Base-by-base conservation (phyloP, 176 grass and related monocot genomes). In the Elaeis guineensis region DNA sequence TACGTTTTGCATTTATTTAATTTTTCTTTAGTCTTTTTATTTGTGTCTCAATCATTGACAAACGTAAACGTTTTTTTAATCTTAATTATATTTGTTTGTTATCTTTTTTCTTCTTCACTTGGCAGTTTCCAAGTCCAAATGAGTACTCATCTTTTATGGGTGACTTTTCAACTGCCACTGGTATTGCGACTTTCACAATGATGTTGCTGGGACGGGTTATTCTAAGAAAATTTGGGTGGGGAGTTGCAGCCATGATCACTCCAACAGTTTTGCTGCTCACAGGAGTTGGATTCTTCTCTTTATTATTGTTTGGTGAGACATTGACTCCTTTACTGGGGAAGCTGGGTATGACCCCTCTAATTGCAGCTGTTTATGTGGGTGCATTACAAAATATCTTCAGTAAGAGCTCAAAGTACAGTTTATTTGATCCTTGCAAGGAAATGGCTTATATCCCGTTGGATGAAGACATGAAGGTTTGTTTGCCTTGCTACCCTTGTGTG, bases 401-500 rank as follows among this genome's bases (percentile, higher is more conserved):
- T 70, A 95, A 89, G 82, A 95, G 90, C 71, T 82, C 90, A 69
- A 95, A 89, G 57, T 95, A 95, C 50, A 95, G 90, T 64, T 89
- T 95, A 61, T 95, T 95, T 77, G 90, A 89, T 75, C 90, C 90
- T 0, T 95, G 79, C 75, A 95, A 95, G 71, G 90, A 95, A 80
- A 95, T 95, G 85, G 90, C 90, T 3, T 95, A 89, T 75, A 95
- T 95, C 72, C 90, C 85, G 62, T 70, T 95, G 74, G 90, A 95
- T 59, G 82, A 82, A 59, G 90, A 95, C 65, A 86, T 95, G 90
- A 95, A 89, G 90, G 90, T 95, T 59, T 44, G 73, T 61, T 55
- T 62, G 3, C 48, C 16, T 11, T 51, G 32, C 19, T 6, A 25
- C 19, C 48, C 20, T 25, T 51, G 35, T 44, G 35, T 44, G 35